Evolutionary conservation across 306 rosid species (phyloP), one percentile per base, ranked within the genome.

Genomic region (Rubus parviflorus): DNA sequence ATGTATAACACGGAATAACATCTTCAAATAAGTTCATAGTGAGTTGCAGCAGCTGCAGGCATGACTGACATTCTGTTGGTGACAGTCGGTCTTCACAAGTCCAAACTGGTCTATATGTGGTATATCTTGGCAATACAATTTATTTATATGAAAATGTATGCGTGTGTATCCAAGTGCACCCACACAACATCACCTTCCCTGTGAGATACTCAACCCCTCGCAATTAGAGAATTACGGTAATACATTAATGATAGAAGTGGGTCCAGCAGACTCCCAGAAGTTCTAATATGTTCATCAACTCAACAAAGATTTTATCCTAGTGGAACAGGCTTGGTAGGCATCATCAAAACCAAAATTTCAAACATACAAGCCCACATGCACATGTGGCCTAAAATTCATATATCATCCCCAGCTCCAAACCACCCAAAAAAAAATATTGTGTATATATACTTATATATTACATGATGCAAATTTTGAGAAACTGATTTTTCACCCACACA

Each of bases 21-120:
- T n/a, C 35, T 9, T 25, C 37, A 52, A 49, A 3, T 37, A 72
- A n/a, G 16, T 53, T 52, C n/a, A 51, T 10, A 72, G 5, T 72
- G 64, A 70, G 62, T 51, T 53, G 37, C 65, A n/a, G 64, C 9
- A 51, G 12, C 61, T 42, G 23, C 73, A 14, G 58, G 42, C 75
- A 49, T 70, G 47, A 48, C 40, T 6, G 4, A 23, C 41, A 25
- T 48, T 69, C 40, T 22, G 20, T 41, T 23, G 53, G 68, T 73
- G 23, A 23, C 16, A 13, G 19, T 6, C 10, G 22, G 38, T 30
- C 25, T 56, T 61, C 5, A 23, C 7, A 61, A 30, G 17, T 62
- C 68, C 45, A 62, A 16, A 15, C n/a, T 30, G 20, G 43, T 13
- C 8, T 62, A 3, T 62, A 5, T 30, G 42, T 30, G 16, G 68